Percentiles rank a stretch among this genome's conserved stretches.
Evolutionary conservation across 139 green algal species (phyloP).

Genomic region (Chlamydomonas urium): DNA sequence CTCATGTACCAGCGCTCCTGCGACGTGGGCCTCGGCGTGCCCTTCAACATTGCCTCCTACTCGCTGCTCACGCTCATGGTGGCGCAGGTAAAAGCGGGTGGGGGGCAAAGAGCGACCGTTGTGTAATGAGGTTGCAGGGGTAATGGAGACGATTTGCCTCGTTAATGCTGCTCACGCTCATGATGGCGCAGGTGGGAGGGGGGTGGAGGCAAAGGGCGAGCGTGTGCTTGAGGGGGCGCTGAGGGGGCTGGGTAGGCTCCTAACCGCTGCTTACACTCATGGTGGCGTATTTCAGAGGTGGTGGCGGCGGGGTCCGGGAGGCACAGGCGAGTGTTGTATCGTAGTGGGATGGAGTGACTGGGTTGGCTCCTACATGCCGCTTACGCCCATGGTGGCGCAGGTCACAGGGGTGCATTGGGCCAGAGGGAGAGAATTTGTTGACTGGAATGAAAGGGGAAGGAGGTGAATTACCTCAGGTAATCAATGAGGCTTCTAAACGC

Average conservation of each 20-base stretch:
- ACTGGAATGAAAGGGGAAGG: too few species aligned
- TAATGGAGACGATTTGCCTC: too few species aligned
- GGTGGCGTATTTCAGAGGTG: conserved; percentile 86
- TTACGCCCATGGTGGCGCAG: conserved; percentile 93
- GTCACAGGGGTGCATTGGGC: too few species aligned
- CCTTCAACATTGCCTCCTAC: conserved; percentile 99
- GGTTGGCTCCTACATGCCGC: conserved; percentile 93
- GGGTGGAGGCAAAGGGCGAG: too few species aligned
- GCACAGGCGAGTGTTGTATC: too few species aligned
- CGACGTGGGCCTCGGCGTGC: conserved; percentile 97
- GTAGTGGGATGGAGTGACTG: too few species aligned
- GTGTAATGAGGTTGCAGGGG: background rate
- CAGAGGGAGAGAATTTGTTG: background rate
- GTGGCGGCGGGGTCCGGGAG: too few species aligned
- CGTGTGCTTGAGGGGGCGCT: background rate
- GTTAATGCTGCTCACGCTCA: conserved; percentile 93
- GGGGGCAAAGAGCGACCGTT: too few species aligned
- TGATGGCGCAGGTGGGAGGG: conserved; percentile 90
- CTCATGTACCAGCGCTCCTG: conserved; percentile 98
- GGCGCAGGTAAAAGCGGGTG: conserved; percentile 84
- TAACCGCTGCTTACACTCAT: conserved; percentile 95
- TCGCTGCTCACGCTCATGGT: conserved; percentile 92
- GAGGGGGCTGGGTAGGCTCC: too few species aligned
- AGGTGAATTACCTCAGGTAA: too few species aligned
- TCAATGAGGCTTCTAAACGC: conserved; percentile 92